Percentiles rank a stretch among this genome's conserved stretches.
phyloP scores from a whole-genome alignment of 345 rosid species.

The Ailanthus altissimus region DNA sequence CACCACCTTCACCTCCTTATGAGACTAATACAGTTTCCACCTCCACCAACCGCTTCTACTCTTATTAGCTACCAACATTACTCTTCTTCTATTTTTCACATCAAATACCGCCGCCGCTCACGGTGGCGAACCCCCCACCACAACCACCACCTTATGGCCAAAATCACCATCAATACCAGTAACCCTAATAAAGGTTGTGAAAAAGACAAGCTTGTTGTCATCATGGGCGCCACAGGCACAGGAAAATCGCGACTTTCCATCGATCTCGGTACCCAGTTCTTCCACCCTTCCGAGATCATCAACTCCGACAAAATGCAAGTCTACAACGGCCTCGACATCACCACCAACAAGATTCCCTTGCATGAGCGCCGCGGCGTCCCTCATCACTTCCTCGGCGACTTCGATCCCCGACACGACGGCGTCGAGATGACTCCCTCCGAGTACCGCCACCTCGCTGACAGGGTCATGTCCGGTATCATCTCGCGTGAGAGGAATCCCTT shows the following conservation, averaged over 20 bases:
- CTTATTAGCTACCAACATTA: no score
- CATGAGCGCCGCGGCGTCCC: constrained; percentile 60
- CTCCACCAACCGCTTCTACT: no score
- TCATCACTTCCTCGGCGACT: constrained; percentile 75
- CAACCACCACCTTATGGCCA: neutral
- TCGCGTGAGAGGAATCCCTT: constrained; percentile 56
- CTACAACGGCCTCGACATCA: constrained; percentile 70
- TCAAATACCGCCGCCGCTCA: no score
- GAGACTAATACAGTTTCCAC: no score
- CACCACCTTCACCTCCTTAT: no score
- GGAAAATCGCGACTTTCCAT: constrained; percentile 82
- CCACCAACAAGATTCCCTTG: constrained; percentile 76
- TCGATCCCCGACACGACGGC: constrained; percentile 30
- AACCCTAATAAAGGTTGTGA: neutral
- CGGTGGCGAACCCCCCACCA: constrained; percentile 10
- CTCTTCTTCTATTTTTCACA: no score
- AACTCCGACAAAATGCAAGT: constrained; percentile 95
- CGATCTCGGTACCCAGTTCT: constrained; percentile 61
- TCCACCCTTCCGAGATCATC: constrained; percentile 53
- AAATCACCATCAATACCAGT: neutral
- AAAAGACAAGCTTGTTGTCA: constrained; percentile 65
- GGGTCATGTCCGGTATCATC: constrained; percentile 39
- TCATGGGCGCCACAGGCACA: constrained; percentile 88
- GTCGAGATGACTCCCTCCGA: constrained; percentile 54
- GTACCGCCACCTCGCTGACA: constrained; percentile 57